Percentiles rank a stretch among this genome's conserved stretches.
Conservation (phyloP, 1,284 basidiomycete species). For the Austroboletus olivaceoglutinosus region DNA sequence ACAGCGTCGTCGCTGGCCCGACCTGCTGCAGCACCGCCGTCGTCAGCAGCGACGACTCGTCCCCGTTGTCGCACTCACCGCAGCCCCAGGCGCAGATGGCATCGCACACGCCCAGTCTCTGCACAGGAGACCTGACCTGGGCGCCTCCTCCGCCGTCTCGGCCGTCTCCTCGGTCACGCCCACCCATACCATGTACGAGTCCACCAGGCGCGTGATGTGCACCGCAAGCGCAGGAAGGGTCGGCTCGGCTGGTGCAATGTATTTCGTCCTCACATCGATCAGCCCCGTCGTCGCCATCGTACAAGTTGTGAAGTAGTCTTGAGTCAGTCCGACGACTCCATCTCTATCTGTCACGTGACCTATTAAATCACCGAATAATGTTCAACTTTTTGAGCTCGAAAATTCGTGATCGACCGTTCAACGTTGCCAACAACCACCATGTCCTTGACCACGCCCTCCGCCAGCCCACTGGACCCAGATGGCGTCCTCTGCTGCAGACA, state of each 20-base stretch:
- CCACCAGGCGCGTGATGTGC: conserved; percentile 66
- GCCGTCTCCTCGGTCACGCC: conserved; percentile 51
- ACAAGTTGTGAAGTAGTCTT: not conserved
- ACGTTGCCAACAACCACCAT: conserved; percentile 5
- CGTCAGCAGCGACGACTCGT: not conserved
- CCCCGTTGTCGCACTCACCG: conserved; percentile 20
- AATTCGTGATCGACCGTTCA: not conserved
- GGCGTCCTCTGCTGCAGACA: conserved; percentile 34
- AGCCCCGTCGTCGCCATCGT: conserved; percentile 5
- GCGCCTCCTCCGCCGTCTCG: conserved; percentile 50
- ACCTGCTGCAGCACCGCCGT: not conserved
- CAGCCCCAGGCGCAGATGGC: conserved; percentile 42
- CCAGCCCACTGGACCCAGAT: conserved; percentile 23
- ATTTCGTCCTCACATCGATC: conserved; percentile 44
- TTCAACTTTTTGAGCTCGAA: too few species aligned
- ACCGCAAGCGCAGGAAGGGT: conserved; percentile 61
- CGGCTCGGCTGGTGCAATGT: conserved; percentile 45
- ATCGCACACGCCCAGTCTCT: conserved; percentile 85
- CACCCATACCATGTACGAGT: conserved; percentile 83
- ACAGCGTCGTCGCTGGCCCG: conserved; percentile 63
- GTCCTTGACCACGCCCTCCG: conserved; percentile 9
- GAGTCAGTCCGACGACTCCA: not conserved
- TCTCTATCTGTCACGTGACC: conserved; percentile 16
- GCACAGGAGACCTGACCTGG: conserved; percentile 55
- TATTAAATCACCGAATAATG: not conserved